Percentiles rank a stretch among this genome's conserved stretches.
Evolutionary conservation across 352 stramenopile genomes (phyloP).

Genomic region (Phytopythium sindhum): DNA sequence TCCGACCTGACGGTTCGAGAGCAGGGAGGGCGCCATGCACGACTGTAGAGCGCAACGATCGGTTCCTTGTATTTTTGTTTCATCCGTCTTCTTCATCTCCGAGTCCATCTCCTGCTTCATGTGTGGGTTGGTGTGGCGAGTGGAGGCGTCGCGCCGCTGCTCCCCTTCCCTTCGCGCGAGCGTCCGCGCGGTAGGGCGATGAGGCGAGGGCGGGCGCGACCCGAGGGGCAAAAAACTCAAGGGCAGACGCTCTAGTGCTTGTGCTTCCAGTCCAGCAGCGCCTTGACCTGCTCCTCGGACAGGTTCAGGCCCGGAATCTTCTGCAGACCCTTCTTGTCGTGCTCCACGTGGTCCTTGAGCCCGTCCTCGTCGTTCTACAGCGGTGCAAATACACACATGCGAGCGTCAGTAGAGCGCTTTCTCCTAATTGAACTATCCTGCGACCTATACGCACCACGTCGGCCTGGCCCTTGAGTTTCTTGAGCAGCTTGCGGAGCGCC

Average conservation of each 20-base stretch:
- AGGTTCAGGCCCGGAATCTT: slow-evolving; percentile 62
- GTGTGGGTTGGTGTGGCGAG: background rate
- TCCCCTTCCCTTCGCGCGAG: background rate
- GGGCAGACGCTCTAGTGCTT: slow-evolving; percentile 46
- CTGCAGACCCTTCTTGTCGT: slow-evolving; percentile 75
- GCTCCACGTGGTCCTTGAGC: slow-evolving; percentile 65
- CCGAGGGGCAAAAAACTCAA: background rate
- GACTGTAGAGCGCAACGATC: background rate
- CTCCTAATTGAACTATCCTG: background rate
- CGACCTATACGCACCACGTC: slow-evolving; percentile 31
- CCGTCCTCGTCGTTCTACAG: slow-evolving; percentile 45
- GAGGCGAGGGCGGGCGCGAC: background rate
- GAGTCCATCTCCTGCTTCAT: background rate
- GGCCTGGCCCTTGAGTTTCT: slow-evolving; percentile 86
- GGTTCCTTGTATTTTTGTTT: slow-evolving; percentile 7
- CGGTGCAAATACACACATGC: background rate
- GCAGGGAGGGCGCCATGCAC: background rate
- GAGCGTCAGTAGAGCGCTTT: background rate
- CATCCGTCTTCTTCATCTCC: slow-evolving; percentile 3
- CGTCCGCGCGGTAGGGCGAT: background rate
- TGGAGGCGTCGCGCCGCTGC: background rate
- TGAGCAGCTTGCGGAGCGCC: slow-evolving; percentile 78
- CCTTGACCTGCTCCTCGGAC: slow-evolving; percentile 62
- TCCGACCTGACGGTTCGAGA: too few relatives aligned
- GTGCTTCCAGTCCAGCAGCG: slow-evolving; percentile 90